Evolutionary conservation across 768 basidiomycete species (phyloP), one percentile per base, ranked within the genome.

Genomic region (Strobilomyces dryophilus): DNA sequence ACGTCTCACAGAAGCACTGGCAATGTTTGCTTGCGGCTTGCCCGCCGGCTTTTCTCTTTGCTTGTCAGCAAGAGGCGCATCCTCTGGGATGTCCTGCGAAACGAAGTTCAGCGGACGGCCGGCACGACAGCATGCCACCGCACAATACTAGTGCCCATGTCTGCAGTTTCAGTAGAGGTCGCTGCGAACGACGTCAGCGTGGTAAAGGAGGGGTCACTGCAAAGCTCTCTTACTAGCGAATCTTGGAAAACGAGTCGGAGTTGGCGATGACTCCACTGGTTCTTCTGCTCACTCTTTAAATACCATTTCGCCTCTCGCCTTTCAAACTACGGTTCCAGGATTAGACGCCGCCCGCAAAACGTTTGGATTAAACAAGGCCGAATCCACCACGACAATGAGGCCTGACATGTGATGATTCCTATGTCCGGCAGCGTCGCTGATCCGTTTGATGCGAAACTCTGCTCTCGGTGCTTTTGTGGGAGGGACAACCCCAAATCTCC

Each of bases 71-170:
- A 41, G 40, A 5, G 21, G 40, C 21, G 7, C 24, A 10, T 3
- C 5, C 5, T 5, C 34, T 8, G 11, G 14, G 39, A 32, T 11
- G 31, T 49, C 17, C 62, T 63, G 37, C 12, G 15, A 34, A 24
- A n/a, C 4, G 17, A 49, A 11, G 4, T 14, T 66, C 15, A 63
- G 53, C 12, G 20, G 18, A 46, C 15, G 1, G 15, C 9, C 6
- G 12, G 31, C 18, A 17, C 4, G 9, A 35, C 24, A 9, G 37
- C 2, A 34, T n/a, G 10, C 31, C 12, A n/a, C n/a, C n/a, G 29
- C 50, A 59, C 60, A 10, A 15, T 43, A 27, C 48, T 47, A 14
- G n/a, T 43, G 32, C 48, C 40, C 63, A 59, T 62, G 3, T 35
- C 20, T 36, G 27, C 4, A n/a, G 18, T 42, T 49, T 36, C 4